Conservation (phyloP, 257 asterid genomes). For the Coffea canephora region DNA sequence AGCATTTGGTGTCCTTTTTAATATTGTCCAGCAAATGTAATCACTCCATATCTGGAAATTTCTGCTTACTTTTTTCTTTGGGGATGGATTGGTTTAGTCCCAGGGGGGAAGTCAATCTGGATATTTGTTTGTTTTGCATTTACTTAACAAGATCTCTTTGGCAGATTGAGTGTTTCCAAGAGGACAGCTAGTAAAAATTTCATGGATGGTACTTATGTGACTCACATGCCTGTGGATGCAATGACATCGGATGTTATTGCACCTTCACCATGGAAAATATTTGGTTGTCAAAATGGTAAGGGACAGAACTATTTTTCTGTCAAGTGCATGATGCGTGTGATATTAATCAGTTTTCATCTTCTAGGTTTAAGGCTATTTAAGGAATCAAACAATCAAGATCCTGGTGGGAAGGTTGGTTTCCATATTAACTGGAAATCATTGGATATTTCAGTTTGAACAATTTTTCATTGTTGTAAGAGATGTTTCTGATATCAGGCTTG, state of each 20-base stretch:
- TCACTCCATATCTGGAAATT: background rate
- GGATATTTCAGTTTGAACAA: background rate
- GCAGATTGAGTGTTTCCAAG: slow-evolving; percentile 63
- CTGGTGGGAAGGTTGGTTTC: slow-evolving; percentile 51
- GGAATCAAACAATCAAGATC: slow-evolving; percentile 75
- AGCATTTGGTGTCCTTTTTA: background rate
- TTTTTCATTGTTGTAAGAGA: slow-evolving; percentile 6
- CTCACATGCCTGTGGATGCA: slow-evolving; percentile 50
- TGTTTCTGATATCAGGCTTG: slow-evolving; percentile 39
- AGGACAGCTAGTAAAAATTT: slow-evolving; percentile 39
- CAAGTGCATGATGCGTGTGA: background rate
- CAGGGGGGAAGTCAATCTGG: background rate
- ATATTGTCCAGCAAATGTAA: background rate
- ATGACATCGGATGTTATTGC: slow-evolving; percentile 76
- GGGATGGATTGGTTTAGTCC: background rate
- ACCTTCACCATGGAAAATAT: slow-evolving; percentile 90
- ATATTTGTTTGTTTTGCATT: background rate
- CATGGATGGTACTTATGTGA: slow-evolving; percentile 39
- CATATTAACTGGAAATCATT: slow-evolving; percentile 7
- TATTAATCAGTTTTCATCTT: slow-evolving; percentile 17
- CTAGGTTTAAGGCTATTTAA: slow-evolving; percentile 85
- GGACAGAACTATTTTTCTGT: background rate
- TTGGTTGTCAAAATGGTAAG: slow-evolving; percentile 79
- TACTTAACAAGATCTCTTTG: background rate
- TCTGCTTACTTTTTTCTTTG: too few species aligned